phyloP scores from a whole-genome alignment of 768 basidiomycete species.

The Lactarius trivialis region DNA sequence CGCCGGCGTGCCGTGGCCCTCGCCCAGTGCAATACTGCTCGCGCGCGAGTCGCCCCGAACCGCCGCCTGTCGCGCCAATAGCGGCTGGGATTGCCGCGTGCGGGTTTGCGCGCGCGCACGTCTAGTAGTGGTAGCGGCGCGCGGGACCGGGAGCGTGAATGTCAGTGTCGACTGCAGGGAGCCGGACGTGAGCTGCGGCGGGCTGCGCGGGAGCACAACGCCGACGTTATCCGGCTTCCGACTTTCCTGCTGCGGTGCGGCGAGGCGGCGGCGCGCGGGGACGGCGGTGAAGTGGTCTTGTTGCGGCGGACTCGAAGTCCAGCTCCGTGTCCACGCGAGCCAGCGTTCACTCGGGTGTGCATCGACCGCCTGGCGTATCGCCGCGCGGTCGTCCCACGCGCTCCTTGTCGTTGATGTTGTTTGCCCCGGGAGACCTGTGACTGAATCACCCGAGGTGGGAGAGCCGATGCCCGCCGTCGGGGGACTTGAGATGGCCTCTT shows the following conservation, averaged over 20 bases:
- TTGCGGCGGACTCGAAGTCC: conserved; percentile 22
- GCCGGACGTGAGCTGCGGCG: conserved; percentile 50
- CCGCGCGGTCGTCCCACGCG: conserved; percentile 18
- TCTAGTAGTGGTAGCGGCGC: not conserved
- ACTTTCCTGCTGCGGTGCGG: conserved; percentile 21
- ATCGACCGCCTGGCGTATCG: conserved; percentile 24
- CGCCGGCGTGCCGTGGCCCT: conserved; percentile 23
- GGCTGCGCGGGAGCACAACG: conserved; percentile 45
- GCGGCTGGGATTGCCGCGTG: not conserved
- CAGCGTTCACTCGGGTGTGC: conserved; percentile 16
- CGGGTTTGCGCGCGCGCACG: not conserved
- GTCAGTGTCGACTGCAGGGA: conserved; percentile 50
- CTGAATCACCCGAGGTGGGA: not conserved
- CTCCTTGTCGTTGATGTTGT: conserved; percentile 6
- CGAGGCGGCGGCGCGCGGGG: conserved; percentile 30
- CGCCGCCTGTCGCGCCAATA: not conserved
- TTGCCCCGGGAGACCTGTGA: conserved; percentile 15
- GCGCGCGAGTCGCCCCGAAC: conserved; percentile 10
- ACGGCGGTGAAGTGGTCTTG: conserved; percentile 38
- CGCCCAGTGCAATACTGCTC: conserved; percentile 8
- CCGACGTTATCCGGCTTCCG: conserved; percentile 19
- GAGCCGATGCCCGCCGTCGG: not conserved
- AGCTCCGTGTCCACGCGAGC: conserved; percentile 23
- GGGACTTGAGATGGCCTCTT: conserved; percentile 27
- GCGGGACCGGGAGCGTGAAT: conserved; percentile 30